A percentile compares a stretch with the other conserved stretches of the same genome.
Conservation (phyloP, 495 filamentous ascomycete species). For the Neurospora sublineolata region DNA sequence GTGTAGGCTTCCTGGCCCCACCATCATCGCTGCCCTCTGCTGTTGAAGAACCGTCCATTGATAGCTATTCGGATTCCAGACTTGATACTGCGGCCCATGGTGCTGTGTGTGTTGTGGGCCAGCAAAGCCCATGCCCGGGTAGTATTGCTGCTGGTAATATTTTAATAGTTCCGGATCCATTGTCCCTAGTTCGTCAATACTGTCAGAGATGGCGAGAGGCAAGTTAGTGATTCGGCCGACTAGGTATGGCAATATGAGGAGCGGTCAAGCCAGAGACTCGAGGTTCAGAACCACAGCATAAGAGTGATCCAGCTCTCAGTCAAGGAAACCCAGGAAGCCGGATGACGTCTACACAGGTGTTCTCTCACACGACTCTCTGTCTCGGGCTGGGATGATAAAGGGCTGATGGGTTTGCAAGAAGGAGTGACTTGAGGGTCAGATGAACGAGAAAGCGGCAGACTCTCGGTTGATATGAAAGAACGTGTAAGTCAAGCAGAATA, state of each 20-base stretch:
- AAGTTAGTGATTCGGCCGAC: not conserved
- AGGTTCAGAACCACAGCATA: not conserved
- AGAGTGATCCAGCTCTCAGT: not conserved
- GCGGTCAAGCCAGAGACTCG: not conserved
- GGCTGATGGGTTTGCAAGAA: constrained; percentile 13
- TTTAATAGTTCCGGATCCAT: constrained; percentile 25
- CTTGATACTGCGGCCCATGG: constrained; percentile 13
- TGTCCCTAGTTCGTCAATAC: not conserved
- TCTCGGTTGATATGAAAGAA: constrained; percentile 18
- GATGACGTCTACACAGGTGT: not conserved
- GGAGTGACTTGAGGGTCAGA: constrained; percentile 37
- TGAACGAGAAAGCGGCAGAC: constrained; percentile 6
- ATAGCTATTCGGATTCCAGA: constrained; percentile 13
- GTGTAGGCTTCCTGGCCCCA: constrained; percentile 20
- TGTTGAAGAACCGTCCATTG: constrained; percentile 8
- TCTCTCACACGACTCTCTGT: not conserved
- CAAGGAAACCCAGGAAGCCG: not conserved
- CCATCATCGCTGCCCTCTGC: constrained; percentile 13
- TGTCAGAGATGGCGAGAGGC: not conserved
- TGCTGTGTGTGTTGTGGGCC: constrained; percentile 11
- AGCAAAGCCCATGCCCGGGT: constrained; percentile 7
- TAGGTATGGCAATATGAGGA: not conserved
- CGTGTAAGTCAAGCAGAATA: constrained; percentile 18
- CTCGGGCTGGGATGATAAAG: not conserved
- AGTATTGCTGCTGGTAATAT: constrained; percentile 16